phyloP scores from a whole-genome alignment of 2,329 filamentous ascomycete species.

The Daldinia sp. region DNA sequence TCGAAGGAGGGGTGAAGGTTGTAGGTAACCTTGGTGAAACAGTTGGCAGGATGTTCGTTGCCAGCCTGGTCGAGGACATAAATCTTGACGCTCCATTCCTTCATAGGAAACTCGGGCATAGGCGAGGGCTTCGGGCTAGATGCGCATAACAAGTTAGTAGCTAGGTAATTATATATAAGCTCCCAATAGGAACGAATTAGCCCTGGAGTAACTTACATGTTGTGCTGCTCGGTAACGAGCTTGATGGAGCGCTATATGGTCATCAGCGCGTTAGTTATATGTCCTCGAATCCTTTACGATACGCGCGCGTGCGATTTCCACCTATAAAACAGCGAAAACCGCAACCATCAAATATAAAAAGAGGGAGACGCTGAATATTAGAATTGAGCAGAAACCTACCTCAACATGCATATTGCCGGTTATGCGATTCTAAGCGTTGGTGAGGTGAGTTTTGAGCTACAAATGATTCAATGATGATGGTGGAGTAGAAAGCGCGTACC shows the following conservation, averaged over 20 bases:
- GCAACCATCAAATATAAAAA: not conserved
- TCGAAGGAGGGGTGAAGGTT: constrained; percentile 94
- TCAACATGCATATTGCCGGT: constrained; percentile 42
- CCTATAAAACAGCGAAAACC: not conserved
- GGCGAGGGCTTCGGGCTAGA: constrained; percentile 79
- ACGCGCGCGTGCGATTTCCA: not conserved
- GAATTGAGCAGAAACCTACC: constrained; percentile 30
- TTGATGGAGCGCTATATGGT: constrained; percentile 82
- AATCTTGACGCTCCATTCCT: constrained; percentile 88
- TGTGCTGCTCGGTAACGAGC: constrained; percentile 89
- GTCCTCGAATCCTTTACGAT: constrained; percentile 4
- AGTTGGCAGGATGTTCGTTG: constrained; percentile 80
- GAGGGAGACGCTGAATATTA: not conserved
- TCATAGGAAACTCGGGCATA: constrained; percentile 89
- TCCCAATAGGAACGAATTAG: not conserved
- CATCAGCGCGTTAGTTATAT: constrained; percentile 37
- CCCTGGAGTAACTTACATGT: constrained; percentile 72
- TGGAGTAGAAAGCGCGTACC: constrained; percentile 4
- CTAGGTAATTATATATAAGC: not conserved
- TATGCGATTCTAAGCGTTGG: not conserved
- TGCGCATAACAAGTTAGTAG: constrained; percentile 32
- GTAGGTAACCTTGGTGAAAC: constrained; percentile 93
- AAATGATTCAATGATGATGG: constrained; percentile 1
- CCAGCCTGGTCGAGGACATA: constrained; percentile 86
- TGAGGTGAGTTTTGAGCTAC: not conserved